Percentiles rank a stretch among this genome's conserved stretches.
phyloP scores from a whole-genome alignment of 768 basidiomycete genomes.

The Pulveroboletus ravenelii region DNA sequence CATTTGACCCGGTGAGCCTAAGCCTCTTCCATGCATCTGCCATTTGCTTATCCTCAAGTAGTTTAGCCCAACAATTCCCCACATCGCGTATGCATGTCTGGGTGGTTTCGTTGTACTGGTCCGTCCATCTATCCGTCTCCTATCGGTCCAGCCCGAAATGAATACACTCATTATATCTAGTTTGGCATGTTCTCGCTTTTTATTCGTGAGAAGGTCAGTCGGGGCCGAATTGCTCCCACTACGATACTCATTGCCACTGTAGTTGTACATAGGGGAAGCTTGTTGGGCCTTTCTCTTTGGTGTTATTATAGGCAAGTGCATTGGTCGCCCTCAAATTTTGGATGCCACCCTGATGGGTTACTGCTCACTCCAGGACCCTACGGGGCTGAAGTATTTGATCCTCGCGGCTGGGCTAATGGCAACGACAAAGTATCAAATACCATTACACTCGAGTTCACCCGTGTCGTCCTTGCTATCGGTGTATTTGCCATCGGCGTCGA shows the following conservation, averaged over 20 bases:
- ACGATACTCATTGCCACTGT: constrained; percentile 5
- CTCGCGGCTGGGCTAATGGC: constrained; percentile 64
- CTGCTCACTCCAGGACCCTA: constrained; percentile 59
- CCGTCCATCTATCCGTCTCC: constrained; percentile 21
- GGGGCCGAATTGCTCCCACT: background rate
- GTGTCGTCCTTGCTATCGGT: constrained; percentile 91
- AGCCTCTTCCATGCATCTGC: background rate
- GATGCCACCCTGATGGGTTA: constrained; percentile 2
- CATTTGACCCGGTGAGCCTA: constrained; percentile 45
- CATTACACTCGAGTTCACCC: constrained; percentile 85
- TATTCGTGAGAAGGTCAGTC: constrained; percentile 72
- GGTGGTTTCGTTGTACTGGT: constrained; percentile 80
- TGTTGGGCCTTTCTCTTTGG: constrained; percentile 93
- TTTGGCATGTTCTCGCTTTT: constrained; percentile 95
- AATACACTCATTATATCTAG: constrained; percentile 32
- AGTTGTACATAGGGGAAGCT: constrained; percentile 95
- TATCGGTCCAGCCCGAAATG: background rate
- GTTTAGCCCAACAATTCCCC: constrained; percentile 55
- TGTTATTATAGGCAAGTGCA: constrained; percentile 70
- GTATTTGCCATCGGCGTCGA: constrained; percentile 99
- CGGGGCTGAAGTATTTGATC: constrained; percentile 76
- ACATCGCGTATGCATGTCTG: constrained; percentile 74
- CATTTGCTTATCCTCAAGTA: constrained; percentile 7
- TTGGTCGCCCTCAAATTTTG: background rate
- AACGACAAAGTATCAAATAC: constrained; percentile 50